Percentiles rank a stretch among this genome's conserved stretches.
phyloP scores from a whole-genome alignment of 2,329 filamentous ascomycete genomes.

The Fusarium paranaense region DNA sequence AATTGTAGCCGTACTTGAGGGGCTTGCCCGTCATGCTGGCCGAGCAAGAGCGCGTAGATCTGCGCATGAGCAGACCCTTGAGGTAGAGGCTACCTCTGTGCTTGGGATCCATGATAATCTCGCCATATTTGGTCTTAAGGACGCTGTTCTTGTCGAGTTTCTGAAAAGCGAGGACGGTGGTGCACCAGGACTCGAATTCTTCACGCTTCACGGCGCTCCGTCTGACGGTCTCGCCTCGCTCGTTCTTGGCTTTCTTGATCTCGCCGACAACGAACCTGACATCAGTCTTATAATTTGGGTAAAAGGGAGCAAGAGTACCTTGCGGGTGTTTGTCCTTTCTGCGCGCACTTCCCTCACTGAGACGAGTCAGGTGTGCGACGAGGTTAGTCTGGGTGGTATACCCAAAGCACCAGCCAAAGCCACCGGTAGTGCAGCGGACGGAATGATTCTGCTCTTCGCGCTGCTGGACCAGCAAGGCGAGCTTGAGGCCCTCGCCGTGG shows the following conservation, averaged over 20 bases:
- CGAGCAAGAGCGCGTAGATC: neutral
- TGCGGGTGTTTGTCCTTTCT: neutral
- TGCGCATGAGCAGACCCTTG: constrained; percentile 13
- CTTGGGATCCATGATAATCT: constrained; percentile 1
- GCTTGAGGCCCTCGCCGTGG: constrained; percentile 48
- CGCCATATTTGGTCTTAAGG: neutral
- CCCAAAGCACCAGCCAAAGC: constrained; percentile 47
- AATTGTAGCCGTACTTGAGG: constrained; percentile 29
- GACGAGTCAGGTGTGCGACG: constrained; percentile 21
- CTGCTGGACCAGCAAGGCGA: constrained; percentile 47
- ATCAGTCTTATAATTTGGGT: neutral
- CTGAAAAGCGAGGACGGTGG: constrained; percentile 16
- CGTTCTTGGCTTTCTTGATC: neutral
- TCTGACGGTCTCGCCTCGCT: neutral
- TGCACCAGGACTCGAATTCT: constrained; percentile 22
- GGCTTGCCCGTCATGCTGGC: constrained; percentile 18
- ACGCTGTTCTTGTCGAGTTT: neutral
- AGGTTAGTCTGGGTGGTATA: constrained; percentile 42
- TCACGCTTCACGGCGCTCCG: neutral
- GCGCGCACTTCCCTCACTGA: neutral
- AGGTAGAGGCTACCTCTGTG: constrained; percentile 10
- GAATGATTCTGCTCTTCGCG: constrained; percentile 42
- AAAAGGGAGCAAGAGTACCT: neutral
- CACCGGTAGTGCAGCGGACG: constrained; percentile 41
- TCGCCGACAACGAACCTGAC: constrained; percentile 19